Percentiles rank a stretch among this genome's conserved stretches.
These are phyloP conservation scores for Epichloe sibirici DNA, from an alignment of 2,329 filamentous ascomycete genomes.

Conservation along the genomic window DNA sequence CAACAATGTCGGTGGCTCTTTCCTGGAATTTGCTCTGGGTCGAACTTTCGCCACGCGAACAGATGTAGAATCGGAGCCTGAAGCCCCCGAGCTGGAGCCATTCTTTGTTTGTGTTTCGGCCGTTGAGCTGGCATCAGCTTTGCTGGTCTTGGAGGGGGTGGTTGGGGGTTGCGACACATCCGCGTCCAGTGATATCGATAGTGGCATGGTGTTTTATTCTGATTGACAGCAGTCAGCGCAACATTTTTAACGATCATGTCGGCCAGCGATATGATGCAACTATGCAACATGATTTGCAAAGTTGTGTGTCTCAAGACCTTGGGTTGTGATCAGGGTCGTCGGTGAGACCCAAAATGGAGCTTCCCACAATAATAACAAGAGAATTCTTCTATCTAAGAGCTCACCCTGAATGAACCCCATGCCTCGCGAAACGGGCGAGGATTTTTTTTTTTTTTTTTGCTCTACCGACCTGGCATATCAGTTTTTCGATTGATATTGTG, in stretches of 20 bases:
- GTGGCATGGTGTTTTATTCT: constrained; percentile 13
- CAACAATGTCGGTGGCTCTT: constrained; percentile 33
- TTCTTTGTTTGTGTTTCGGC: constrained; percentile 7
- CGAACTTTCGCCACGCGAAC: constrained; percentile 20
- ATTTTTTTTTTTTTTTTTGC: neutral
- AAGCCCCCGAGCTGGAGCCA: constrained; percentile 7
- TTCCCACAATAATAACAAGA: neutral
- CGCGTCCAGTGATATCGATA: constrained; percentile 10
- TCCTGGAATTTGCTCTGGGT: constrained; percentile 26
- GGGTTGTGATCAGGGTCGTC: neutral
- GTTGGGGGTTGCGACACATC: constrained; percentile 7
- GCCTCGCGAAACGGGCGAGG: neutral
- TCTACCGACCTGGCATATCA: neutral
- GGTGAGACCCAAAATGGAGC: constrained; percentile 1
- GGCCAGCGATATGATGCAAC: neutral
- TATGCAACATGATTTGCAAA: neutral
- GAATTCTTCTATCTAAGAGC: neutral
- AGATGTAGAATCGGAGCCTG: constrained; percentile 32
- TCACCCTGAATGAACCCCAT: constrained; percentile 3
- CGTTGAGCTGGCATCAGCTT: constrained; percentile 1
- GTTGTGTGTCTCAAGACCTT: neutral
- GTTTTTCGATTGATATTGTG: neutral
- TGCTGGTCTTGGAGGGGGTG: constrained; percentile 5
- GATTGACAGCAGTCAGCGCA: constrained; percentile 6
- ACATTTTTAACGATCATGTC: neutral